These are phyloP conservation scores for Clonostachys solani DNA, from an alignment of 2,329 filamentous ascomycete species.

Conservation along the genomic window DNA sequence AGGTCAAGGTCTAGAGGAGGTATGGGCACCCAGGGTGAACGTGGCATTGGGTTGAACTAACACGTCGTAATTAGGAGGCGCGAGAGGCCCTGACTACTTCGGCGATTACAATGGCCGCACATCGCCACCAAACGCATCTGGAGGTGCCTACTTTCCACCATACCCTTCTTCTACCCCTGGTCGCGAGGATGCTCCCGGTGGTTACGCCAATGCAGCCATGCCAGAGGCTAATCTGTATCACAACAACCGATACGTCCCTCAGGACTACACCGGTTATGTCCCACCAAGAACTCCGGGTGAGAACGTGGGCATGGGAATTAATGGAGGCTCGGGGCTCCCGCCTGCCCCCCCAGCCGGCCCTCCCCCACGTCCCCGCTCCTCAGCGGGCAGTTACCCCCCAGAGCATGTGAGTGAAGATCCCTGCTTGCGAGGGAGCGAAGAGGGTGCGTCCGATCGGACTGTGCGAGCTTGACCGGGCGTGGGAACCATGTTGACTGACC, in stretches of 20 bases:
- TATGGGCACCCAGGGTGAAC: background rate
- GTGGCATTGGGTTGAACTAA: background rate
- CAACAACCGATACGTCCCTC: slow-evolving; percentile 36
- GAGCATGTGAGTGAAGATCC: slow-evolving; percentile 39
- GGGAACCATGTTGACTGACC: background rate
- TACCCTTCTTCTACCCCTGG: slow-evolving; percentile 24
- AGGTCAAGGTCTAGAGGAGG: slow-evolving; percentile 6
- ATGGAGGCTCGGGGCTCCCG: slow-evolving; percentile 18
- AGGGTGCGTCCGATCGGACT: slow-evolving; percentile 30
- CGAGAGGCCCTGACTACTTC: slow-evolving; percentile 23
- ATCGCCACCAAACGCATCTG: slow-evolving; percentile 47
- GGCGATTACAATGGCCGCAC: slow-evolving; percentile 24
- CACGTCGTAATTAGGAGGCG: slow-evolving; percentile 29
- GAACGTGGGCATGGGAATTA: background rate
- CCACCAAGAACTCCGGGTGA: background rate
- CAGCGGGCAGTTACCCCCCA: slow-evolving; percentile 25
- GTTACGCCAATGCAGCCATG: slow-evolving; percentile 19
- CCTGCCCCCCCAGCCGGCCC: slow-evolving; percentile 22
- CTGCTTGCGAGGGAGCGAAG: slow-evolving; percentile 19
- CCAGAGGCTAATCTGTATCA: slow-evolving; percentile 28
- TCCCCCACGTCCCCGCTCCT: slow-evolving; percentile 19
- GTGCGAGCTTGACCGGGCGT: background rate
- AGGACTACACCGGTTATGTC: slow-evolving; percentile 33
- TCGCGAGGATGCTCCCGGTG: slow-evolving; percentile 5
- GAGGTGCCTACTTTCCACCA: slow-evolving; percentile 43